Conservation (phyloP, 768 basidiomycete species). For the Dacryopinax primogenitus region DNA sequence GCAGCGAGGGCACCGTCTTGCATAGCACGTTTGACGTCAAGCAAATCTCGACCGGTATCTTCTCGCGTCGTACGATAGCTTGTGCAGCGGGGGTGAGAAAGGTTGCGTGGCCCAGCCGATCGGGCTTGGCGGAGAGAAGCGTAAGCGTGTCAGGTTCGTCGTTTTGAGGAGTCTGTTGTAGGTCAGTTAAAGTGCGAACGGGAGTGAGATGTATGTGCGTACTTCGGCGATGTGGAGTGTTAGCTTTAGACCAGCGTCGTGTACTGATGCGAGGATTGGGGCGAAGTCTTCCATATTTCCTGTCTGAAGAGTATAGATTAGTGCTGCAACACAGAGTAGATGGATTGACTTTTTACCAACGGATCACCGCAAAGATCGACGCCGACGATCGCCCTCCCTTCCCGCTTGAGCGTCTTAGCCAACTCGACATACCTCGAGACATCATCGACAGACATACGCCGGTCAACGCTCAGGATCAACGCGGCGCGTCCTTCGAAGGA, state of each 20-base stretch:
- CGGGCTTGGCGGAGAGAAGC: slow-evolving; percentile 49
- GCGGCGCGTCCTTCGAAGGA: slow-evolving; percentile 42
- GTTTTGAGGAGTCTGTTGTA: slow-evolving; percentile 35
- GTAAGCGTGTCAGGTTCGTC: slow-evolving; percentile 44
- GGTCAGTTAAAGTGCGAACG: neutral
- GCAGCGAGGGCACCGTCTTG: slow-evolving; percentile 52
- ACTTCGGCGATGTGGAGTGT: slow-evolving; percentile 81
- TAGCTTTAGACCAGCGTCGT: slow-evolving; percentile 49
- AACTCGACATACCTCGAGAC: slow-evolving; percentile 45
- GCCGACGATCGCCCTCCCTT: slow-evolving; percentile 56
- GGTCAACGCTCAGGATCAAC: slow-evolving; percentile 63
- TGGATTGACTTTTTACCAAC: slow-evolving; percentile 21
- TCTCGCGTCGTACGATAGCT: slow-evolving; percentile 41
- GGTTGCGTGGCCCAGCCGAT: slow-evolving; percentile 69
- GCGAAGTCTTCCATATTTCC: slow-evolving; percentile 45
- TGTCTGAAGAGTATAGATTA: slow-evolving; percentile 24
- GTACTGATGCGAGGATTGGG: slow-evolving; percentile 41
- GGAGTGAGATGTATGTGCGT: slow-evolving; percentile 9
- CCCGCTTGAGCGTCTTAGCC: slow-evolving; percentile 41
- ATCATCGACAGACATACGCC: slow-evolving; percentile 44
- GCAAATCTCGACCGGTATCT: slow-evolving; percentile 64
- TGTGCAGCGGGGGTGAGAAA: slow-evolving; percentile 54
- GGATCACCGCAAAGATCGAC: slow-evolving; percentile 76
- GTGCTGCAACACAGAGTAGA: neutral
- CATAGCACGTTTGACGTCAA: slow-evolving; percentile 68